Evolutionary conservation across 495 filamentous ascomycete genomes (phyloP), one percentile per base, ranked within the genome.

Genomic region (Penicillium goetzii): DNA sequence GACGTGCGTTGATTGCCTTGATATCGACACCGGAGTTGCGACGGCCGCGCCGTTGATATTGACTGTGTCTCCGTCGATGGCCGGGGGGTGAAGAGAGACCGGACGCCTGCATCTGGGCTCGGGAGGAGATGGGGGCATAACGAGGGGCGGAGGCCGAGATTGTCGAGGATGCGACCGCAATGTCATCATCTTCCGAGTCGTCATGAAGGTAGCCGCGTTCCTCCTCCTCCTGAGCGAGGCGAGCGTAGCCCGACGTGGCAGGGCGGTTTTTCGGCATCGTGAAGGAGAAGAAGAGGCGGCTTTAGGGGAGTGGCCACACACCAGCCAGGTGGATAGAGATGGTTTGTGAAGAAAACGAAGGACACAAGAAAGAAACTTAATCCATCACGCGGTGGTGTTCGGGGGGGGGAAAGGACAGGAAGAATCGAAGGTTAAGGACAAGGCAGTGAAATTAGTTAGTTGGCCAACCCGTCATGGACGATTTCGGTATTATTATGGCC

Each of bases 1-100:
- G 81, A 52, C 95, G 87, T 59, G 95, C 93, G 78, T 99, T 99
- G 75, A 99, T 97, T 62, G 94, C 95, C 76, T 98, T 98, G 69
- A 99, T 93, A 74, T 99, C 95, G 12, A 98, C 95, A 5, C 92
- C 93, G 32, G 92, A 92, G 71, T 92, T 96, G 61, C 92, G 89
- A 64, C 88, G 82, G 45, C 81, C 79, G 54, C 85, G 85, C 47
- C 87, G 78, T 47, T 81, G 76, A 36, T 76, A 74, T 51, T 78
- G 78, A 67, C 73, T 81, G 21, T 77, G 76, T 64, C 81, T 77
- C 58, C 80, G 78, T 68, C 76, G 79, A 63, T 79, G 70, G 33
- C 73, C 77, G 61, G 74, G 72, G 23, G 78, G 76, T 58, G 72
- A 77, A 52, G 73, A 65, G 65, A 73, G 68, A 62, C 71, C 70